Conservation (phyloP, 169 alveolate genomes). For the Eimeria sp. region DNA sequence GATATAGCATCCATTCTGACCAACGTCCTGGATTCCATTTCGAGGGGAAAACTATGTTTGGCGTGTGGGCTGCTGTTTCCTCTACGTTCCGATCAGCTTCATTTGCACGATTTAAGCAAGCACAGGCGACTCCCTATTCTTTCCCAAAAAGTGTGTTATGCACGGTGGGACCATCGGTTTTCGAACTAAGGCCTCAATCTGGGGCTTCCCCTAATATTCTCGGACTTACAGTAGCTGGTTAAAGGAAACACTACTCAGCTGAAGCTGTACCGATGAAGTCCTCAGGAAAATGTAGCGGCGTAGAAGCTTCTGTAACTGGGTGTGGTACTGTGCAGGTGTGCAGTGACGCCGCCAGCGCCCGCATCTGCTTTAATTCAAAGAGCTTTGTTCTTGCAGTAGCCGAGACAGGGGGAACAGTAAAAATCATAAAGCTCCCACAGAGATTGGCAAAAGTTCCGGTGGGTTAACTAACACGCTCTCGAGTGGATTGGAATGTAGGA, state of each 20-base stretch:
- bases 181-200: not conserved
- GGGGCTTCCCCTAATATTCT: no score
- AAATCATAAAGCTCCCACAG: conserved; percentile 55
- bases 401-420: conserved; percentile 70
- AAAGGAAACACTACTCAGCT: not conserved
- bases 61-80: not conserved
- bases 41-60: not conserved
- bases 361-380: conserved; percentile 44
- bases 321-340: conserved; percentile 29
- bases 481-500: not conserved
- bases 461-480: not conserved
- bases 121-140: conserved; percentile 57
- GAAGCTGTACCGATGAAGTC: not conserved
- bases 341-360: conserved; percentile 69
- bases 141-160: conserved; percentile 45
- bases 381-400: conserved; percentile 68
- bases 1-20: not conserved
- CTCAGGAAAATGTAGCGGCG: not conserved
- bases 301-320: not conserved
- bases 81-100: conserved; percentile 28
- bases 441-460: conserved; percentile 47
- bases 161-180: not conserved
- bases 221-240: not conserved
- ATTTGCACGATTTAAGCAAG: conserved; percentile 67
- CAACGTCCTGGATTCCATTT: not conserved